These are phyloP conservation scores for Plectosphaerella sp. DNA, from an alignment of 2,329 filamentous ascomycete genomes.

Conservation along the genomic window DNA sequence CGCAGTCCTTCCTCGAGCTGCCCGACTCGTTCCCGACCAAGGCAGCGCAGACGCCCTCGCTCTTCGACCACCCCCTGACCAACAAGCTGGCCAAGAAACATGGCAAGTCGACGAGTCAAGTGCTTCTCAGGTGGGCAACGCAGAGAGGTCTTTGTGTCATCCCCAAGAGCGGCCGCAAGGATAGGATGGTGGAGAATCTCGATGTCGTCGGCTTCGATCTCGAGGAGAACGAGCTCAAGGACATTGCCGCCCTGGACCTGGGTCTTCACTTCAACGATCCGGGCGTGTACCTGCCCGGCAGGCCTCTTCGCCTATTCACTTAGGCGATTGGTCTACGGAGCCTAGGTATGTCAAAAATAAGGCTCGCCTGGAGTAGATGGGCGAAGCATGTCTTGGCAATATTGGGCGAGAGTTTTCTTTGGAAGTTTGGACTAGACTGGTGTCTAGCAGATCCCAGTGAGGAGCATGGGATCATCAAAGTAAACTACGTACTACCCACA, in stretches of 20 bases:
- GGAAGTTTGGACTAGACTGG: too few relatives aligned
- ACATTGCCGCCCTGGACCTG: slow-evolving; percentile 49
- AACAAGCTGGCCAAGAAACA: slow-evolving; percentile 46
- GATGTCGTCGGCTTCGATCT: slow-evolving; percentile 53
- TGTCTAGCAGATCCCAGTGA: too few relatives aligned
- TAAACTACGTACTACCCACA: too few relatives aligned
- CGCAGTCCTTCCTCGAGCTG: slow-evolving; percentile 36
- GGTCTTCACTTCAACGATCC: slow-evolving; percentile 60
- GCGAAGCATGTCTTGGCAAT: too few relatives aligned
- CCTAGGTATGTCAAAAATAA: too few relatives aligned
- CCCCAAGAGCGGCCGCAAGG: slow-evolving; percentile 55
- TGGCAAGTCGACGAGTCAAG: slow-evolving; percentile 57
- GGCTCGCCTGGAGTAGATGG: too few relatives aligned
- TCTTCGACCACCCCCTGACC: slow-evolving; percentile 24
- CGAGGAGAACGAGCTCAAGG: slow-evolving; percentile 47
- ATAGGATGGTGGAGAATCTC: slow-evolving; percentile 48
- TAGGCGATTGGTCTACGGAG: slow-evolving; percentile 17
- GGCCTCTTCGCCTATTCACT: slow-evolving; percentile 49
- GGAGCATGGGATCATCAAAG: too few relatives aligned
- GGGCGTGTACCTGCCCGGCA: slow-evolving; percentile 26
- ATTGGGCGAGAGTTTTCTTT: too few relatives aligned
- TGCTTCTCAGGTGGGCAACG: slow-evolving; percentile 63
- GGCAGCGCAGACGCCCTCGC: slow-evolving; percentile 18
- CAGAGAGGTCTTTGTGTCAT: slow-evolving; percentile 59
- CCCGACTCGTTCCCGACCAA: slow-evolving; percentile 8